Percentiles rank a stretch among this genome's conserved stretches.
These are phyloP conservation scores for Sechiopsis laciniata DNA, from an alignment of 306 rosid species.

Conservation along the genomic window DNA sequence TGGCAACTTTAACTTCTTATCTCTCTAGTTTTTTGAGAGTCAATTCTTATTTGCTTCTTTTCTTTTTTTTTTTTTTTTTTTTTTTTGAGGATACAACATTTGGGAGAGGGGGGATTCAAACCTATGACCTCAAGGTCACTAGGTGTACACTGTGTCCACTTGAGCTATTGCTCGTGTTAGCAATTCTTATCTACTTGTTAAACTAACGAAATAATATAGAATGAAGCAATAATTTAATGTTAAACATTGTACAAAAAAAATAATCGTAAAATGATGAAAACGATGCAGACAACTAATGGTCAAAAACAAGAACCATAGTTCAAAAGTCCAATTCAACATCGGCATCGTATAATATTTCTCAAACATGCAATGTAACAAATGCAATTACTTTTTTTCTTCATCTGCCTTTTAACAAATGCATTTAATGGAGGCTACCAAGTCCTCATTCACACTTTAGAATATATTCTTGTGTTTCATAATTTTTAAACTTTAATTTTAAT, in stretches of 20 bases:
- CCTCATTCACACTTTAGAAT: slow-evolving; percentile 1
- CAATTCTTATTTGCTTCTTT: no score
- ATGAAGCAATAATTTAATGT: not conserved
- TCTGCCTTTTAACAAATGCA: not conserved
- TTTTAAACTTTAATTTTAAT: not conserved
- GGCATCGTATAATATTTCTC: not conserved
- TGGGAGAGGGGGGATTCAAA: no score
- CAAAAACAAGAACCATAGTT: not conserved
- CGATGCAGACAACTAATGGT: not conserved
- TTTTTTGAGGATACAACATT: no score
- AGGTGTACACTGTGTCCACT: no score
- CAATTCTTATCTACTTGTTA: no score
- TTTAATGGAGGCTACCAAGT: slow-evolving; percentile 7
- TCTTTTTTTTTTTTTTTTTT: no score
- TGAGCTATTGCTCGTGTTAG: no score
- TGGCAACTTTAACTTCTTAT: no score
- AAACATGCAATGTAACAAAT: not conserved
- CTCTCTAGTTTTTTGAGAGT: no score
- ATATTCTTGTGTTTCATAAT: not conserved
- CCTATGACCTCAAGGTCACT: no score
- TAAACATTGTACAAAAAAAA: not conserved
- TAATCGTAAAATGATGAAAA: not conserved
- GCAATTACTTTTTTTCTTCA: not conserved
- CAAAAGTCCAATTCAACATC: not conserved
- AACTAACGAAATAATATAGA: no score